Conservation (phyloP, 2,329 filamentous ascomycete genomes). For the Thielaviopsis cerberus region DNA sequence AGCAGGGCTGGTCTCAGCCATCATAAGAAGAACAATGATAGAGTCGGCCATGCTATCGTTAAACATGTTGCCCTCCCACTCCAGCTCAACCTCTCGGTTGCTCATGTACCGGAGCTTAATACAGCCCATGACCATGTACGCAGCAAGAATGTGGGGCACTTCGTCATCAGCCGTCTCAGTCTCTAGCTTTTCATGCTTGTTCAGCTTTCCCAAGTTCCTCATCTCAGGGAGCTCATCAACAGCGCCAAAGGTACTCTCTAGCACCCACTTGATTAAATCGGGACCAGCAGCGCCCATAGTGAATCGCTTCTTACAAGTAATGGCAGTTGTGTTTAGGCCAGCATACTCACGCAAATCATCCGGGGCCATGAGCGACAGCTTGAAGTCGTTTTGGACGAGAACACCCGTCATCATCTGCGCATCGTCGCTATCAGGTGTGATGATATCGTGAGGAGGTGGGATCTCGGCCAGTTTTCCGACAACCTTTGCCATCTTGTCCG, state of each 20-base stretch:
- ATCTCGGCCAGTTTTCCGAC: conserved; percentile 82
- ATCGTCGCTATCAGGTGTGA: conserved; percentile 17
- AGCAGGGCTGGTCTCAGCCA: conserved; percentile 81
- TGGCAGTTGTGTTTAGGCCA: conserved; percentile 86
- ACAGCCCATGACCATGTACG: conserved; percentile 72
- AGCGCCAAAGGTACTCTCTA: conserved; percentile 83
- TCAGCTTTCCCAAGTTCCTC: conserved; percentile 22
- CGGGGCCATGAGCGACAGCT: conserved; percentile 88
- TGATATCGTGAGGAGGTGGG: conserved; percentile 38
- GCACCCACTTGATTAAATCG: conserved; percentile 80
- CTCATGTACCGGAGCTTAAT: conserved; percentile 61
- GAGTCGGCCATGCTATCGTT: conserved; percentile 98
- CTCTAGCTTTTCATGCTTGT: conserved; percentile 18
- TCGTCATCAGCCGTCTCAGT: conserved; percentile 47
- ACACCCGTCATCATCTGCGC: conserved; percentile 60
- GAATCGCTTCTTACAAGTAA: conserved; percentile 79
- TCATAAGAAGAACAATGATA: conserved; percentile 79
- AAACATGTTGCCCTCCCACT: conserved; percentile 96
- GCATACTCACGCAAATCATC: conserved; percentile 93
- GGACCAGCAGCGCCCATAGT: conserved; percentile 74
- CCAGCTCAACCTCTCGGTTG: conserved; percentile 67
- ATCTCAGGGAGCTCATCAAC: conserved; percentile 51
- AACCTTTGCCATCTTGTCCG: conserved; percentile 88
- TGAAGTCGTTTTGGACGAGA: conserved; percentile 92
- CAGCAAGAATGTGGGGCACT: conserved; percentile 32